Percentiles rank a stretch among this genome's conserved stretches.
phyloP scores from a whole-genome alignment of 768 basidiomycete species.

The Filobasidium floriforme region DNA sequence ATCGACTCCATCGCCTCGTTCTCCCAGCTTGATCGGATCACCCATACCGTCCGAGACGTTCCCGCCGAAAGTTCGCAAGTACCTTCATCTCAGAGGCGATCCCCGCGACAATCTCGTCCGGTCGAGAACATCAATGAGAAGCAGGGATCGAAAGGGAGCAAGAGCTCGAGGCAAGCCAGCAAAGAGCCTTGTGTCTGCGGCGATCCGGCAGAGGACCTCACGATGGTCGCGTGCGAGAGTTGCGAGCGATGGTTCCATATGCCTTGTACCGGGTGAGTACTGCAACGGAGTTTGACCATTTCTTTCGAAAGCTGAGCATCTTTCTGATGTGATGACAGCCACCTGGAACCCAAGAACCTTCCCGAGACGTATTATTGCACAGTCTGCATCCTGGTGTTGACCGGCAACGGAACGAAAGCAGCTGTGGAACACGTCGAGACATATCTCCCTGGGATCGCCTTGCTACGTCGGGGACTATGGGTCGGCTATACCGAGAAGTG shows the following conservation, averaged over 20 bases:
- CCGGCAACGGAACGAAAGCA: conserved; percentile 5
- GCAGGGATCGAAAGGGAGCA: background rate
- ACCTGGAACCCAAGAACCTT: conserved; percentile 8
- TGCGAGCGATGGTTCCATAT: conserved; percentile 19
- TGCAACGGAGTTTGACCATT: background rate
- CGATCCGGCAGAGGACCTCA: conserved; percentile 8
- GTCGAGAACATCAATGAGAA: background rate
- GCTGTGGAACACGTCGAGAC: conserved; percentile 2
- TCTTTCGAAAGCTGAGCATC: background rate
- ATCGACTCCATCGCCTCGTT: conserved; percentile 1
- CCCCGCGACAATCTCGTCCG: background rate
- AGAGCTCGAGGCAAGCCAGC: background rate
- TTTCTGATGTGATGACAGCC: background rate
- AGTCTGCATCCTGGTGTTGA: conserved; percentile 6
- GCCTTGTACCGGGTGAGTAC: conserved; percentile 19
- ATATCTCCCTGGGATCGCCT: conserved; percentile 14
- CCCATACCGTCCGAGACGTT: background rate
- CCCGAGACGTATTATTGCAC: conserved; percentile 16
- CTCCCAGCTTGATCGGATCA: background rate
- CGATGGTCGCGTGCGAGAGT: conserved; percentile 20
- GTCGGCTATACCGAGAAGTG: conserved; percentile 8
- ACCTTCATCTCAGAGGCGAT: too few relatives aligned
- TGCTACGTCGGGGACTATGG: conserved; percentile 12
- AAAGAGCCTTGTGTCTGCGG: conserved; percentile 17
- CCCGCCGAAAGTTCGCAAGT: too few relatives aligned